Evolutionary conservation across 805 yeast genomes (phyloP).

Genomic region (Citeromyces matritensis): DNA sequence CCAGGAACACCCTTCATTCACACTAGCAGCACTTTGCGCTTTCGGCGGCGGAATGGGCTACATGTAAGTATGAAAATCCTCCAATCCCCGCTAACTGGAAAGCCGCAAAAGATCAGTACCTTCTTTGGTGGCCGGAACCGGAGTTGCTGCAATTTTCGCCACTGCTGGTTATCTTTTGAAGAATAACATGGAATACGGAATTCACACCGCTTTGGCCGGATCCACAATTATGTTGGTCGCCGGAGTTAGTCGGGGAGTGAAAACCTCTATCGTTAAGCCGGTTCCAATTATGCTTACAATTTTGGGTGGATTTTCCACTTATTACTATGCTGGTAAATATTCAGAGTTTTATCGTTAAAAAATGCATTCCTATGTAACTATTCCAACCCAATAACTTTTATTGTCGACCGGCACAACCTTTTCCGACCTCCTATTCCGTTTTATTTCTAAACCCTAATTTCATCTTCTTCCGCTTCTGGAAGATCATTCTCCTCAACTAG

Average conservation of each 20-base stretch:
- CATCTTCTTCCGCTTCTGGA: too few relatives aligned
- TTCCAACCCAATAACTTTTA: too few relatives aligned
- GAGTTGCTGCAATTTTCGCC: constrained; percentile 46
- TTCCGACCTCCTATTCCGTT: too few relatives aligned
- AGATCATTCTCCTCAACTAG: too few relatives aligned
- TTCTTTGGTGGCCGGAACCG: constrained; percentile 64
- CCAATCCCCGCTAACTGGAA: constrained; percentile 1
- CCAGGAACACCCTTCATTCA: constrained; percentile 13
- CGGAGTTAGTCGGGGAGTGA: constrained; percentile 50
- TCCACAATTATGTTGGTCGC: constrained; percentile 54
- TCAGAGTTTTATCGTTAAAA: constrained; percentile 40
- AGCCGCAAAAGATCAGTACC: constrained; percentile 60
- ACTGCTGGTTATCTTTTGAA: constrained; percentile 61
- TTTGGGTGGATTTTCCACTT: constrained; percentile 48
- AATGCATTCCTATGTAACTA: not conserved
- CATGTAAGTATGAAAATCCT: not conserved
- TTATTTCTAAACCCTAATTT: too few relatives aligned
- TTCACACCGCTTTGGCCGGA: constrained; percentile 66
- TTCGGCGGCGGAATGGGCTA: constrained; percentile 17
- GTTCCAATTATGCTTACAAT: constrained; percentile 54
- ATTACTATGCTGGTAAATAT: constrained; percentile 64
- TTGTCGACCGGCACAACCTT: too few relatives aligned
- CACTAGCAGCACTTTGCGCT: constrained; percentile 13
- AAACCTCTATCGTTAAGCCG: constrained; percentile 46
- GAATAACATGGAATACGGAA: constrained; percentile 64